Percentiles rank a stretch among this genome's conserved stretches.
These are phyloP conservation scores for Aspergillus panamensis DNA, from an alignment of 495 filamentous ascomycete species.

Conservation along the genomic window DNA sequence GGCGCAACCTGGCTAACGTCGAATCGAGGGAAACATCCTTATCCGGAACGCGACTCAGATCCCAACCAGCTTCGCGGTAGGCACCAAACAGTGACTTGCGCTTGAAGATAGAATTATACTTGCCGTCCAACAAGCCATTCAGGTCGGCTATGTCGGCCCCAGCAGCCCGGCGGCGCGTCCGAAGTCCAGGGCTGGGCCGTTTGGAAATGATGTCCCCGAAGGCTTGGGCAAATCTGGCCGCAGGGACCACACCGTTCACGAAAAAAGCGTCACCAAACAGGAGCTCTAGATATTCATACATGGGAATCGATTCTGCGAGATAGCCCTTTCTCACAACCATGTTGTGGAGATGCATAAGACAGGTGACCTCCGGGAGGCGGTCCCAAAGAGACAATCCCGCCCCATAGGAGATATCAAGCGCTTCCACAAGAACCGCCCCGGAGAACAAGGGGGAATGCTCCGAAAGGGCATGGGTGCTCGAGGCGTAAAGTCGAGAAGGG, in stretches of 20 bases:
- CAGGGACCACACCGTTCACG: neutral
- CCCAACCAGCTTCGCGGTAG: constrained; percentile 2
- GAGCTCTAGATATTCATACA: neutral
- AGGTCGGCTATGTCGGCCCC: neutral
- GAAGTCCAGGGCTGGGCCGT: neutral
- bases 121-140: neutral
- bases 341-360: neutral
- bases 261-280: neutral
- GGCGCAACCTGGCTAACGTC: neutral
- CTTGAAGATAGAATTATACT: neutral
- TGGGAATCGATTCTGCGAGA: neutral
- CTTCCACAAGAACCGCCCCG: constrained; percentile 1
- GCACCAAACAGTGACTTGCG: neutral
- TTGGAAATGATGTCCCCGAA: neutral
- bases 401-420: neutral
- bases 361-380: neutral
- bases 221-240: neutral
- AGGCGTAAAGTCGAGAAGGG: constrained; percentile 33
- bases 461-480: constrained; percentile 46
- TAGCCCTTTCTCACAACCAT: constrained; percentile 6
- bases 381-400: neutral
- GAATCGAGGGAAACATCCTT: neutral
- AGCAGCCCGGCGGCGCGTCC: neutral
- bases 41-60: neutral
- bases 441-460: constrained; percentile 51